A percentile compares a stretch with the other conserved stretches of the same genome.
Evolutionary conservation across 495 filamentous ascomycete genomes (phyloP).

Genomic region (Xylaria sp.): DNA sequence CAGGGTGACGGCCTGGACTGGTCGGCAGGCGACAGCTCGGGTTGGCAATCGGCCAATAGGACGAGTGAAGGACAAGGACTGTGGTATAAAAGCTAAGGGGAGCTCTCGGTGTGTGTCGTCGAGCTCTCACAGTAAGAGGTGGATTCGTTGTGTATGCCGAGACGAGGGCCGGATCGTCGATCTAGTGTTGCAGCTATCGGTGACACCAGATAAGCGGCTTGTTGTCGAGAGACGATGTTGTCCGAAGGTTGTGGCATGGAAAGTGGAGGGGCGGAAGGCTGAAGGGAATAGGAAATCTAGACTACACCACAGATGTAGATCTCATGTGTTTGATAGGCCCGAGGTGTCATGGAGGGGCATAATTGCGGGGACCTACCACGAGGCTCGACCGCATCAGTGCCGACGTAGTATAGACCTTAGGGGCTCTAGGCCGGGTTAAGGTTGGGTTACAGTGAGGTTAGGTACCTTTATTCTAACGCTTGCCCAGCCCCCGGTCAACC

Average conservation of each 20-base stretch:
- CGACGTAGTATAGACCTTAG: not conserved
- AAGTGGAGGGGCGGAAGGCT: slow-evolving; percentile 21
- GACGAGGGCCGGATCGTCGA: slow-evolving; percentile 2
- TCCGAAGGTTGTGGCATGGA: not conserved
- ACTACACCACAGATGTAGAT: not conserved
- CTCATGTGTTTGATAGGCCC: slow-evolving; percentile 3
- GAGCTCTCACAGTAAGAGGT: slow-evolving; percentile 3
- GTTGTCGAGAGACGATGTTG: not conserved
- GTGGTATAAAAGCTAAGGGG: not conserved
- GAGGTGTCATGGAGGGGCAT: not conserved
- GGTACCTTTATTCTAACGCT: not conserved
- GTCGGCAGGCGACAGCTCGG: slow-evolving; percentile 10
- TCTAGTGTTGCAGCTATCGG: not conserved
- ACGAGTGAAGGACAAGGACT: not conserved
- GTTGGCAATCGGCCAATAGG: slow-evolving; percentile 21
- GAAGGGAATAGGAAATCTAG: slow-evolving; percentile 3
- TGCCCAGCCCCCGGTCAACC: not conserved
- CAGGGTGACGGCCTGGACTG: slow-evolving; percentile 8
- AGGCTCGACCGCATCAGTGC: slow-evolving; percentile 5
- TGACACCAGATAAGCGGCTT: slow-evolving; percentile 2
- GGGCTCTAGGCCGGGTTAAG: slow-evolving; percentile 5
- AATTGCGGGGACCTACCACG: not conserved
- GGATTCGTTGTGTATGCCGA: not conserved
- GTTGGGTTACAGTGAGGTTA: slow-evolving; percentile 9
- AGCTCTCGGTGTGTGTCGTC: slow-evolving; percentile 5